Base-by-base conservation (phyloP, 2,329 filamentous ascomycete genomes). In the Myriosclerotinia duriaeana region DNA sequence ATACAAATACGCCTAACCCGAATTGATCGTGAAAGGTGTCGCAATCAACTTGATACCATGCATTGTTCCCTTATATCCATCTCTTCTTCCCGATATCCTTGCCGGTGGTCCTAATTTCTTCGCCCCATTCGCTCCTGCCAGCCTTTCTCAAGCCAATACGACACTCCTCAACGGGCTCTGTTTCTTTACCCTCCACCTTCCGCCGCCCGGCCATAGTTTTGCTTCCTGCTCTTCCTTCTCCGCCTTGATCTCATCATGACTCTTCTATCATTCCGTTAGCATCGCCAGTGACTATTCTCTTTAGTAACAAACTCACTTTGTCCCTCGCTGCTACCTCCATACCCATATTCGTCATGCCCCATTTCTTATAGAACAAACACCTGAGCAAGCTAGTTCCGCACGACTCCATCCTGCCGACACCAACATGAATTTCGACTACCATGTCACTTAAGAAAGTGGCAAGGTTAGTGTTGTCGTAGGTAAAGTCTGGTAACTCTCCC, bases 111-210 rank as follows among this genome's bases (percentile, higher is more conserved):
- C 5, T 7, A 15, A 26, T 2, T 5, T 6, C 8, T 9, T 14
- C 1, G 1, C 6, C 26, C 3, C 0, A 15, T 34, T 17, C 17
- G n/a, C 3, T 46, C 26, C 9, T 46, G 0, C 2, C 9, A 8
- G 3, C 36, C 26, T 20, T 36, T 48, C 8, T 26, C 38, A 60
- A 4, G 58, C 20, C 8, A 38, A 26, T 7, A 36, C 50, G 7
- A 50, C 30, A 3, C 26, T 2, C 15, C 44, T 60, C 42, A 60
- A 60, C 1, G 30, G 44, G 2, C 20, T 38, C 44, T 8, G 5
- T 4, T 11, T 50, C 30, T 50, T 60, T 7, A 36, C 44, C 20
- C 12, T 50, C 58, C 44, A 20, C 12, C 22, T 38, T 20, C 34
- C 30, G 7, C 20, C 12, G 5, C 14, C n/a, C 0, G 44, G 30